phyloP scores from a whole-genome alignment of 768 basidiomycete genomes.

The Kwoniella dendrophila region DNA sequence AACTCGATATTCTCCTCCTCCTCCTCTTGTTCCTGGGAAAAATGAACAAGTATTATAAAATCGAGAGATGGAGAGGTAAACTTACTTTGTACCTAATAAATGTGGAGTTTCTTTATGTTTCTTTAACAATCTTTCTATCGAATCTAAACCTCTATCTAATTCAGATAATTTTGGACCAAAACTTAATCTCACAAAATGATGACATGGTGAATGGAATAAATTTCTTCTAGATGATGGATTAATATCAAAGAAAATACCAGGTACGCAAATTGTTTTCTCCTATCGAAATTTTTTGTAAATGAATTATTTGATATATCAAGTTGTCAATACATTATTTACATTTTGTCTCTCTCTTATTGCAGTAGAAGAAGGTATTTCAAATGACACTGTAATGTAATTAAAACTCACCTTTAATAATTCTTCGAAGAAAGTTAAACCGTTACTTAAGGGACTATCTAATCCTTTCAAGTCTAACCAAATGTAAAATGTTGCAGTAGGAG shows the following conservation, averaged over 20 bases:
- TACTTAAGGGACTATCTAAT: constrained; percentile 79
- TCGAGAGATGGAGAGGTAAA: too few species aligned
- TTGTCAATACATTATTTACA: background rate
- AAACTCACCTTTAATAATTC: constrained; percentile 82
- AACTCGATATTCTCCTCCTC: too few species aligned
- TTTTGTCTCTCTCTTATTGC: too few species aligned
- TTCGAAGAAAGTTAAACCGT: constrained; percentile 92
- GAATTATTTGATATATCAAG: background rate
- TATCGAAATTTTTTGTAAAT: background rate
- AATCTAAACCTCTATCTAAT: constrained; percentile 83
- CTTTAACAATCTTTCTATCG: constrained; percentile 75
- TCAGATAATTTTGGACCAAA: constrained; percentile 80
- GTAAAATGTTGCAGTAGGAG: constrained; percentile 77
- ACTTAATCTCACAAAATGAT: constrained; percentile 79
- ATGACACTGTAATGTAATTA: background rate
- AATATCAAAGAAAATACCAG: constrained; percentile 74
- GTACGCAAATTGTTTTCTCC: constrained; percentile 73
- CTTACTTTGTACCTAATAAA: constrained; percentile 39
- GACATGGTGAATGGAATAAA: constrained; percentile 65
- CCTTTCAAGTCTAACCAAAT: constrained; percentile 86
- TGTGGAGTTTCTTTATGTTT: constrained; percentile 55
- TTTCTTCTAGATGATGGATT: constrained; percentile 66
- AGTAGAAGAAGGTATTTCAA: background rate
- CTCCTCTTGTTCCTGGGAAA: too few species aligned
- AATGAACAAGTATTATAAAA: too few species aligned